Evolutionary conservation across 78 protist species (phyloP), one percentile per base, ranked within the genome.

Genomic region (Paratrimastix pyriformis): DNA sequence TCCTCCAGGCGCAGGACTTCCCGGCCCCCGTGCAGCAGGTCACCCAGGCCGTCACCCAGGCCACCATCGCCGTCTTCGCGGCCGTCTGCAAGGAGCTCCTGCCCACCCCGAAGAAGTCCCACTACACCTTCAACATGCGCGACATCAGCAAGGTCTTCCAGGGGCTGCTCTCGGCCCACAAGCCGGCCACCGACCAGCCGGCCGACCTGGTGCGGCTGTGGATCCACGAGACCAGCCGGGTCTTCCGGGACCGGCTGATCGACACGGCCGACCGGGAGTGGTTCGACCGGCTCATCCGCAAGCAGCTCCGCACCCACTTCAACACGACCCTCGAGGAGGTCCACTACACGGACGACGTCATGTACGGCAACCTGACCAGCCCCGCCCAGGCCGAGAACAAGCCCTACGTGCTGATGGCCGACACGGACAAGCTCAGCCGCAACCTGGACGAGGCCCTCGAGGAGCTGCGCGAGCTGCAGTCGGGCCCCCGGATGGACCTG

Each of bases 51-150:
- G 0, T 85, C 40, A 80, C 82, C 21, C 46, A 52, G 2, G 74
- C 83, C 15, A 80, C 90, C 30, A 62, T 85, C 33, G 50, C 5
- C 4, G 74, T 85, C 50, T 88, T 65, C 83, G 15, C 43, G 35
- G 24, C 38, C 7, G 72, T 73, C 35, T 2, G 43, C 45, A 52
- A 1, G 21, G n/a, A 54, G 43, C 76, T 91, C 55, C 79, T 85
- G 7, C 97, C 97, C 15, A 91, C 95, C 1, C 97, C 94, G 0
- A 58, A 74, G 33, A 85, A 86, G 66, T 77, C 84, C 24, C 97
- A 93, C 80, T 93, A 93, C 85, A 84, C 93, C 4, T 93, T 90
- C 93, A 93, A 90, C 84, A 66, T 93, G 70, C 85, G 97, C n/a
- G 97, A 90, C 52, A 68, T 93, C 6, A 1, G 89, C 18, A 82